Evolutionary conservation across 1,284 basidiomycete species (phyloP), one percentile per base, ranked within the genome.

Genomic region (Filobasidium uniguttulatum): DNA sequence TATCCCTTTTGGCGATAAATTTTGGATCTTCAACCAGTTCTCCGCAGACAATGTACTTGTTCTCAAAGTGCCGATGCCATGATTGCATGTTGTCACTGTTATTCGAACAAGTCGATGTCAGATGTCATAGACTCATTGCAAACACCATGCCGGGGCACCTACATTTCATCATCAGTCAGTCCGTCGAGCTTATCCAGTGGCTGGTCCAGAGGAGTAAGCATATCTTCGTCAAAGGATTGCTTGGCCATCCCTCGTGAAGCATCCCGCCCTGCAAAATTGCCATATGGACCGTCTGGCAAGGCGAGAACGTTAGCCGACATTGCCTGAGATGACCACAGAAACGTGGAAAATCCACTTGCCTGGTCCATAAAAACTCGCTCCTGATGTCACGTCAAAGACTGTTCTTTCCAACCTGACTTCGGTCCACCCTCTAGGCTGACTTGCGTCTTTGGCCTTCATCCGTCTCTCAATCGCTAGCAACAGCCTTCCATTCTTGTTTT

Each of bases 181-280:
- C 91, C 85, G 1, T 77, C 70, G 6, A 94, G 75, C 58, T 79
- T 81, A 69, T 94, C 90, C 26, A 93, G 71, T 2, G 86, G 85
- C 68, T 87, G 75, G 67, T 91, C 86, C 12, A 89, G 66, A 0
- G 84, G 77, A 0, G 86, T 91, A 55, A 94, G 74, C 83, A 93
- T 90, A 36, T 90, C 90, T 25, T 75, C 44, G 59, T 91, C 90
- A 59, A 96, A 96, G 3, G 86, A 90, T 70, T 96, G 90, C 69
- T 91, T 94, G 7, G 90, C 90, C 89, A 94, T 93, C 10, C 90
- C 89, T 40, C 89, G 74, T 8, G 85, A 90, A 0, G 90, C 90
- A 69, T 96, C 90, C 46, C 88, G 73, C 3, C 90, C 90, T 2
- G 90, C 89, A 73, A 96, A 94, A 69, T 94, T 94, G 28, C 89